Evolutionary conservation across 768 basidiomycete genomes (phyloP).

Genomic region (Steccherinum ochraceum): DNA sequence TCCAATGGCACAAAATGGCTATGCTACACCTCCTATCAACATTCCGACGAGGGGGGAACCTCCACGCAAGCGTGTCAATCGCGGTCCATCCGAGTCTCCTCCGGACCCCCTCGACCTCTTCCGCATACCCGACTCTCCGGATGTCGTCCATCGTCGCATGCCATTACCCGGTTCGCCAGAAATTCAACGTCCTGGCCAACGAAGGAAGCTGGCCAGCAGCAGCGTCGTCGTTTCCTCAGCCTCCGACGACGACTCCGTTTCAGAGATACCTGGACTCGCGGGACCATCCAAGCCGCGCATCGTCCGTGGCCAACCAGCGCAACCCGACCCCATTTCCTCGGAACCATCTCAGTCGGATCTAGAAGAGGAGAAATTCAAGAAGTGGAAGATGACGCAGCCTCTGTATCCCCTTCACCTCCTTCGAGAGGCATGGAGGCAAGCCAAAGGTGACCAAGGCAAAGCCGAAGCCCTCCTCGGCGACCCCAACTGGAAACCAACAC

Average conservation of each 20-base stretch:
- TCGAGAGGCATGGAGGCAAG: conserved; percentile 62
- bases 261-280: conserved; percentile 38
- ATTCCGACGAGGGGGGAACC: conserved; percentile 47
- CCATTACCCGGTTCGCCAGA: conserved; percentile 40
- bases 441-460: conserved; percentile 51
- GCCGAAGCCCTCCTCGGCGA: conserved; percentile 57
- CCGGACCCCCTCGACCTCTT: conserved; percentile 33
- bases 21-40: conserved; percentile 33
- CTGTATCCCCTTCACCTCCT: conserved; percentile 35
- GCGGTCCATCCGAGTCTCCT: conserved; percentile 31
- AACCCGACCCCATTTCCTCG: conserved; percentile 10
- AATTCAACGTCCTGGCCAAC: conserved; percentile 45
- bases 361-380: conserved; percentile 35
- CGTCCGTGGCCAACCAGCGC: conserved; percentile 39
- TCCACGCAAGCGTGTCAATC: conserved; percentile 66
- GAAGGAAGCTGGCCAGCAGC: conserved; percentile 35
- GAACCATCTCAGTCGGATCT: conserved; percentile 9
- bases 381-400: conserved; percentile 61
- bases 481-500: conserved; percentile 42
- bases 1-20: conserved; percentile 31
- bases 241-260: conserved; percentile 67
- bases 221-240: conserved; percentile 38
- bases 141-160: background rate
- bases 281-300: conserved; percentile 48
- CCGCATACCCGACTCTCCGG: conserved; percentile 26